These are phyloP conservation scores for Davidsoniella neocaledoniae DNA, from an alignment of 2,329 filamentous ascomycete species.

Conservation along the genomic window DNA sequence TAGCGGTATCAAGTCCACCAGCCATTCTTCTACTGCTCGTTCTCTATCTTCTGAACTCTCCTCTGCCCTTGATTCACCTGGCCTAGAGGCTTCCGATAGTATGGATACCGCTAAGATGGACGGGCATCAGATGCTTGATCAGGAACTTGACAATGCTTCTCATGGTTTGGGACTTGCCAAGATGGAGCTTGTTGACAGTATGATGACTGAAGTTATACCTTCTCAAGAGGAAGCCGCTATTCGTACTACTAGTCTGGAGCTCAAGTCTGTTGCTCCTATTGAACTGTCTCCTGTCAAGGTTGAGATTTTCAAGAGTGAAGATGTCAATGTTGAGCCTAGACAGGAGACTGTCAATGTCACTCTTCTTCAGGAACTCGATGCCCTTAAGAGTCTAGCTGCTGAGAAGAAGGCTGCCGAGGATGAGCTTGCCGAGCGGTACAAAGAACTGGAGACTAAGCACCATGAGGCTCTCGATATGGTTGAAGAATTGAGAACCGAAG, in stretches of 20 bases:
- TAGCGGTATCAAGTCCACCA: constrained; percentile 49
- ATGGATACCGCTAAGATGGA: constrained; percentile 26
- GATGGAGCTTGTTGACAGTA: constrained; percentile 8
- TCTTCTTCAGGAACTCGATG: constrained; percentile 49
- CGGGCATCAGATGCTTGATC: constrained; percentile 4
- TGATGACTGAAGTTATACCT: constrained; percentile 9
- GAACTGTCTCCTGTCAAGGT: constrained; percentile 1
- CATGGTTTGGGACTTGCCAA: background rate
- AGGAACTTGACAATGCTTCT: background rate
- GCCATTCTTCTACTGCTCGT: constrained; percentile 57
- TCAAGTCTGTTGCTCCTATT: constrained; percentile 6
- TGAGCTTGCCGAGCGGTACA: constrained; percentile 60
- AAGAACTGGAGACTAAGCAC: constrained; percentile 68
- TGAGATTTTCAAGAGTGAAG: constrained; percentile 1
- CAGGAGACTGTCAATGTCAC: constrained; percentile 21
- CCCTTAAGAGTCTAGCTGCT: constrained; percentile 49
- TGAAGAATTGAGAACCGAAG: constrained; percentile 76
- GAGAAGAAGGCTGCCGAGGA: constrained; percentile 65
- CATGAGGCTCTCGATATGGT: constrained; percentile 69
- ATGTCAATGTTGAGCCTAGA: background rate
- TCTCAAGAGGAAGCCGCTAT: constrained; percentile 1
- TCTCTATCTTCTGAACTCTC: constrained; percentile 91
- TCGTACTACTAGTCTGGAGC: background rate
- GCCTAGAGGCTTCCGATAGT: constrained; percentile 34
- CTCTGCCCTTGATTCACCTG: constrained; percentile 62